Conservation (phyloP, 108 stramenopile species). For the Seminavis robusta region DNA sequence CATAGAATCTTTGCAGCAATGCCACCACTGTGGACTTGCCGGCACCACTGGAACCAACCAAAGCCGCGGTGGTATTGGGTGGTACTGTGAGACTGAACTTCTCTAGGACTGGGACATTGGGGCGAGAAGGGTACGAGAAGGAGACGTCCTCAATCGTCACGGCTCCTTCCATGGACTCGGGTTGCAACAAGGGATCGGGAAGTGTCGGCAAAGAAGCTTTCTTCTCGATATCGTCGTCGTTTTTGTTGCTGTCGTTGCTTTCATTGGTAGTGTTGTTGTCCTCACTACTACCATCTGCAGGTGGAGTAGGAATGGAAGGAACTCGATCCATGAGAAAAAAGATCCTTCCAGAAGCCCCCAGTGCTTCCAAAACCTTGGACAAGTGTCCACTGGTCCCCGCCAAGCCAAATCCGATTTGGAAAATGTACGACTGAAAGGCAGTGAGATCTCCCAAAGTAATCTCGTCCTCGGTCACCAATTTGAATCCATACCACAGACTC, state of each 20-base stretch:
- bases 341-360: conserved; percentile 59
- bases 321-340: conserved; percentile 63
- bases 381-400: conserved; percentile 31
- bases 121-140: conserved; percentile 87
- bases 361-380: conserved; percentile 46
- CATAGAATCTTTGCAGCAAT: conserved; percentile 83
- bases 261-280: not conserved
- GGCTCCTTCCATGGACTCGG: conserved; percentile 26
- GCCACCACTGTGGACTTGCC: conserved; percentile 81
- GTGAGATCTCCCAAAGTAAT: conserved; percentile 63
- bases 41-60: conserved; percentile 76
- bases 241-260: too few relatives aligned
- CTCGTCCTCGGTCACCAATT: conserved; percentile 54
- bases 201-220: not conserved
- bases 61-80: conserved; percentile 51
- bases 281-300: not conserved
- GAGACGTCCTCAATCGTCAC: conserved; percentile 60
- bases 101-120: conserved; percentile 51
- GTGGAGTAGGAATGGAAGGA: conserved; percentile 47
- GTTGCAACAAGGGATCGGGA: conserved; percentile 1
- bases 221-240: not conserved
- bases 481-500: conserved; percentile 74
- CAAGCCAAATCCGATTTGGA: conserved; percentile 55
- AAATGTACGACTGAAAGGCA: conserved; percentile 71
- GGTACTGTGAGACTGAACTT: conserved; percentile 37